Base-by-base conservation (phyloP, 2,329 filamentous ascomycete genomes). In the Coniella vitis region DNA sequence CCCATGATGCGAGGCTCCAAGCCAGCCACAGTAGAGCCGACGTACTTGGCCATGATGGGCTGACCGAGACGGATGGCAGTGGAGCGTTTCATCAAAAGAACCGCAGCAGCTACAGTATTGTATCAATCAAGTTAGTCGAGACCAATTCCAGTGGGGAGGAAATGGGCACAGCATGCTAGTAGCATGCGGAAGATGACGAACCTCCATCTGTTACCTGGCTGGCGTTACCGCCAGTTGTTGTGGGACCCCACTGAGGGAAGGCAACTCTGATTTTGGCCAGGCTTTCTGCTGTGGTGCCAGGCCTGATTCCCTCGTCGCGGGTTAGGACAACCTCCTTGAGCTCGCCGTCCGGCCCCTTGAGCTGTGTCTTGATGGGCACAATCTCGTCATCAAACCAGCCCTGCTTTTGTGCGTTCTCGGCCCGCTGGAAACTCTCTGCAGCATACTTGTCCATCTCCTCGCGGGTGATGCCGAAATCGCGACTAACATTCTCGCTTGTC, bases 361-460 rank as follows among this genome's bases (percentile, higher is more conserved):
- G 65, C 65, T 79, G 85, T 36, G 88, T 89, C 48, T 73, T 81
- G 68, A 97, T 89, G 35, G 93, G 91, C 2, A 84, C 83, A 62
- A 97, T 97, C 76, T 98, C 93, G 63, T 97, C 90, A 60, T 88
- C 87, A 62, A 91, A 94, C 78, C 81, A 88, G 54, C 91, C 91
- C 1, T 84, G 82, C 73, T 93, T 95, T 69, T 97, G 93, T 1
- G 93, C 90, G 37, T 69, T 75, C 73, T 98, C 93, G 22, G 93
- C 93, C 41, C 90, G 79, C 56, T 83, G 79, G 74, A 90, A 98
- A 39, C 84, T 90, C 72, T 94, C 89, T 9, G 86, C 86, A 0
- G 93, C 88, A 66, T 83, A 97, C 57, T 77, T 73, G 68, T 98
- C 93, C 71, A 97, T 87, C 64, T 72, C 70, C 63, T 90, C 83